These are phyloP conservation scores for Neonectria faginata DNA, from an alignment of 2,329 filamentous ascomycete species.

Conservation along the genomic window DNA sequence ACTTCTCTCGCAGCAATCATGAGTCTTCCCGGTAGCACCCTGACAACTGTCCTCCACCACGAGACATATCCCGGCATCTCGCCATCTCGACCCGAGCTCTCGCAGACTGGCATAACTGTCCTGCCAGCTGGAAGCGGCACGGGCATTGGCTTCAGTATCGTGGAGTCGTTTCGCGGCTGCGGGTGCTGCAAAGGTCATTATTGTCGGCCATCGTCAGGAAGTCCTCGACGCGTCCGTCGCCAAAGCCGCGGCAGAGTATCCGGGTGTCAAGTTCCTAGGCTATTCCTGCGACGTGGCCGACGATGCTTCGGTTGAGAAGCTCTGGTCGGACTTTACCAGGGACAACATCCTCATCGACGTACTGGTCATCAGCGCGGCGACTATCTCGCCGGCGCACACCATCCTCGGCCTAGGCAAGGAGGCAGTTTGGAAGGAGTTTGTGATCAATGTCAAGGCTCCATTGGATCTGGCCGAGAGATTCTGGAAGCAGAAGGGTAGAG, in stretches of 20 bases:
- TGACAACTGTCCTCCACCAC: not conserved
- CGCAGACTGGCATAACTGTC: slow-evolving; percentile 60
- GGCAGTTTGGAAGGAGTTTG: slow-evolving; percentile 8
- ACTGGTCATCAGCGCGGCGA: slow-evolving; percentile 9
- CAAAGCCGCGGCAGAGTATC: not conserved
- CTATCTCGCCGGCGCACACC: slow-evolving; percentile 14
- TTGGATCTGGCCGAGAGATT: slow-evolving; percentile 3
- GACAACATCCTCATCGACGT: slow-evolving; percentile 15
- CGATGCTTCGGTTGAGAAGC: not conserved
- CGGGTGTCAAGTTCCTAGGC: not conserved
- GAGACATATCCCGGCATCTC: slow-evolving; percentile 4
- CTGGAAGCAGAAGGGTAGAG: not conserved
- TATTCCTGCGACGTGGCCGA: not conserved
- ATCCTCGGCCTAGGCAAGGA: slow-evolving; percentile 15
- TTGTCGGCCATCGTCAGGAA: slow-evolving; percentile 46
- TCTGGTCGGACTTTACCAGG: not conserved
- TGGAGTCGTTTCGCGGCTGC: slow-evolving; percentile 66
- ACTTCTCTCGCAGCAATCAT: not conserved
- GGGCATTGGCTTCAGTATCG: slow-evolving; percentile 73
- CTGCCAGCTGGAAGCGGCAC: slow-evolving; percentile 74
- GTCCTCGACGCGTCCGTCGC: slow-evolving; percentile 5
- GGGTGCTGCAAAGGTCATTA: slow-evolving; percentile 50
- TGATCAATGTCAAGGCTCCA: slow-evolving; percentile 15
- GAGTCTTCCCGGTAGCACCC: not conserved
- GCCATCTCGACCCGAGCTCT: slow-evolving; percentile 49